phyloP scores from a whole-genome alignment of 1,139 yeast genomes.

The Nakaseomyces bracarensis region DNA sequence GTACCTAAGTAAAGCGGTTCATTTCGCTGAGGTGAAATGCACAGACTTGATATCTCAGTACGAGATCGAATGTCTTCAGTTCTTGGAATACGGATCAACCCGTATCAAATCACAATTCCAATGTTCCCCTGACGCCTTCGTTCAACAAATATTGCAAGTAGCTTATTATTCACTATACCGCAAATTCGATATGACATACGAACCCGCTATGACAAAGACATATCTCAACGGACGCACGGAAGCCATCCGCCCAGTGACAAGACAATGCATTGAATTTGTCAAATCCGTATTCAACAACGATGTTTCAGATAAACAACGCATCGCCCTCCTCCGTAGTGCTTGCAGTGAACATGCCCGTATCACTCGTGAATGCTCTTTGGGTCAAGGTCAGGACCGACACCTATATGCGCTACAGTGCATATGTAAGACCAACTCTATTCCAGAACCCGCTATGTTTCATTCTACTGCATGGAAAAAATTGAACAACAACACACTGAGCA shows the following conservation, averaged over 20 bases:
- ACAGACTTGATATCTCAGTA: conserved; percentile 84
- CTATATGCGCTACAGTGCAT: conserved; percentile 78
- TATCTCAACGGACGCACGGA: conserved; percentile 92
- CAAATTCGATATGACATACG: conserved; percentile 86
- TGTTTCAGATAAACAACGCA: conserved; percentile 51
- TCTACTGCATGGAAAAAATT: conserved; percentile 58
- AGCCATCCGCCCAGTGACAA: conserved; percentile 77
- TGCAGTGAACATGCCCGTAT: conserved; percentile 61
- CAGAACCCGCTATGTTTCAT: conserved; percentile 21
- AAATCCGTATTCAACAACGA: conserved; percentile 72
- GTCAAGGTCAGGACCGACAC: conserved; percentile 86
- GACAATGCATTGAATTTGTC: conserved; percentile 72
- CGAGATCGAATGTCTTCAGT: conserved; percentile 77
- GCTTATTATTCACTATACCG: conserved; percentile 89
- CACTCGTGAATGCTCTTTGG: conserved; percentile 61
- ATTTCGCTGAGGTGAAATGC: conserved; percentile 85
- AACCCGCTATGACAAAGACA: conserved; percentile 90
- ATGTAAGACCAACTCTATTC: conserved; percentile 61
- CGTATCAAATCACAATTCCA: conserved; percentile 69
- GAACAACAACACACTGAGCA: conserved; percentile 55
- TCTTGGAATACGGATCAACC: conserved; percentile 65
- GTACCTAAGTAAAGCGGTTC: conserved; percentile 66
- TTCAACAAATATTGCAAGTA: conserved; percentile 90
- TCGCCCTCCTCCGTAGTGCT: conserved; percentile 54
- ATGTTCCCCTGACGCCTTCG: conserved; percentile 88